Conservation (phyloP, 1,139 yeast species). For the Kodamaea derodonti region DNA sequence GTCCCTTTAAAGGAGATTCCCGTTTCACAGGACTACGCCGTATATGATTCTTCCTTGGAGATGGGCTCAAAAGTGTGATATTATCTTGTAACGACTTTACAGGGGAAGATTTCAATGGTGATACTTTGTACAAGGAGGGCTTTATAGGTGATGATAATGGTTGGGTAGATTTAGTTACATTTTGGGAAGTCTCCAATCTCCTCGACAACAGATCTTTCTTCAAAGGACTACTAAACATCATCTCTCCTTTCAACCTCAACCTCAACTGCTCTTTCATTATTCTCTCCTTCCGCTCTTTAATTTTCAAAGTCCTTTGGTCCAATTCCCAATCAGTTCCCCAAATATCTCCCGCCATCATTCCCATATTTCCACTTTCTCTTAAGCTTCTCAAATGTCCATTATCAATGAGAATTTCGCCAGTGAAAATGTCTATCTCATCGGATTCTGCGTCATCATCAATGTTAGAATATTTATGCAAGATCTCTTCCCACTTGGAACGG, state of each 20-base stretch:
- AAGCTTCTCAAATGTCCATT: conserved; percentile 60
- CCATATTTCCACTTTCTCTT: conserved; percentile 8
- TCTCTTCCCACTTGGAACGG: conserved; percentile 49
- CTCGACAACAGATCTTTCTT: no score
- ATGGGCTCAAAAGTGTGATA: conserved; percentile 27
- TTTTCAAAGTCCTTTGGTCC: conserved; percentile 6
- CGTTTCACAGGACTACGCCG: no score
- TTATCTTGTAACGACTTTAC: conserved; percentile 20
- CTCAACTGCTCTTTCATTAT: conserved; percentile 19
- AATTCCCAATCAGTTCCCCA: conserved; percentile 13
- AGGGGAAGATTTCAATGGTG: no score
- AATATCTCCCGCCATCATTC: conserved; percentile 9
- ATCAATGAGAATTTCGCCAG: conserved; percentile 58
- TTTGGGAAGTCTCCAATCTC: no score
- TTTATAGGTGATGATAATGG: no score
- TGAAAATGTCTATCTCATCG: conserved; percentile 59
- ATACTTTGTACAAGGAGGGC: no score
- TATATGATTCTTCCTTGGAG: no score
- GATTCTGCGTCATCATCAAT: conserved; percentile 53
- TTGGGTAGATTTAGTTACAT: no score
- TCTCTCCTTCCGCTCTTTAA: conserved; percentile 19
- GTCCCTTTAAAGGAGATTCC: no score
- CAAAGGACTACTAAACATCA: no score
- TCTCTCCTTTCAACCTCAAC: conserved; percentile 16
- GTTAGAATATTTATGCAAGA: conserved; percentile 50